phyloP scores from a whole-genome alignment of 768 basidiomycete genomes.

The Amylocystis lapponica region DNA sequence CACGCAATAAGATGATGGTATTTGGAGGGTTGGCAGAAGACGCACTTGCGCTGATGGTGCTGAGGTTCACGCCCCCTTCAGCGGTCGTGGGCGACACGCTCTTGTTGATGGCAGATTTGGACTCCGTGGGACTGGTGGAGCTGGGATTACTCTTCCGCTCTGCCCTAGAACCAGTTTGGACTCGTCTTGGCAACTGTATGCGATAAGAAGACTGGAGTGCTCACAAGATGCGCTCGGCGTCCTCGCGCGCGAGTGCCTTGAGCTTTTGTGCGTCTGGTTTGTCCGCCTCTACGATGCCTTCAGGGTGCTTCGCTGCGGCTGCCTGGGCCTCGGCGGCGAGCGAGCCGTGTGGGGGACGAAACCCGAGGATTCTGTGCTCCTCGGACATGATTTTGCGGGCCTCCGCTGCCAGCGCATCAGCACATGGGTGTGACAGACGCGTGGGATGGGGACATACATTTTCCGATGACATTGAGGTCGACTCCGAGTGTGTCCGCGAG shows the following conservation, averaged over 20 bases:
- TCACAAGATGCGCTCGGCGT: slow-evolving; percentile 20
- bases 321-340: slow-evolving; percentile 31
- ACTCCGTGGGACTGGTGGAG: slow-evolving; percentile 3
- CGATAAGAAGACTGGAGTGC: slow-evolving; percentile 3
- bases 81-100: slow-evolving; percentile 2
- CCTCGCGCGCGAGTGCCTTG: slow-evolving; percentile 21
- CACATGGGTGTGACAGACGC: not conserved
- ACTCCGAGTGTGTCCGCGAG: slow-evolving; percentile 19
- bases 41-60: slow-evolving; percentile 16
- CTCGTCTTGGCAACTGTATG: not conserved
- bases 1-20: not conserved
- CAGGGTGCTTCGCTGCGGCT: slow-evolving; percentile 30
- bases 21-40: not conserved
- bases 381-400: slow-evolving; percentile 30
- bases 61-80: slow-evolving; percentile 15
- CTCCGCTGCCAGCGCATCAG: slow-evolving; percentile 14
- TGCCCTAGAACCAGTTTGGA: slow-evolving; percentile 3
- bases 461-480: slow-evolving; percentile 19
- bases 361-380: slow-evolving; percentile 32
- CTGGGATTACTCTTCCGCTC: slow-evolving; percentile 14
- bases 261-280: slow-evolving; percentile 12
- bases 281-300: slow-evolving; percentile 8
- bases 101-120: not conserved
- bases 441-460: slow-evolving; percentile 6
- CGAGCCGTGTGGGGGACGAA: slow-evolving; percentile 30